Conservation (phyloP, 345 rosid genomes). For the Eucalyptus coolabah region DNA sequence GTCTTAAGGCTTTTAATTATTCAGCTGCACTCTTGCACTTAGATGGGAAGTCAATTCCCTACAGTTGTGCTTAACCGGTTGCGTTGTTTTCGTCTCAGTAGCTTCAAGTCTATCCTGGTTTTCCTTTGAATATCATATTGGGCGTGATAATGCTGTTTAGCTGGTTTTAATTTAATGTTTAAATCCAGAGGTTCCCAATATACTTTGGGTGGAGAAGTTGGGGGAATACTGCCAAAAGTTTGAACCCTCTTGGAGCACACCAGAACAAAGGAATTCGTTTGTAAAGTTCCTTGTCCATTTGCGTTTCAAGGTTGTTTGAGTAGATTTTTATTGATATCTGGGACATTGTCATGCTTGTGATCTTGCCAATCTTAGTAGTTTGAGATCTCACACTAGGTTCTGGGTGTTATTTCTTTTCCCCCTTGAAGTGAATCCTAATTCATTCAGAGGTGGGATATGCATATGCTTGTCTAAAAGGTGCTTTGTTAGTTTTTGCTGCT, state of each 20-base stretch:
- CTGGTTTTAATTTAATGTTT: not conserved
- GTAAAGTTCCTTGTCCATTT: not conserved
- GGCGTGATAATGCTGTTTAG: not conserved
- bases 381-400: not conserved
- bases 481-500: not conserved
- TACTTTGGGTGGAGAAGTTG: not conserved
- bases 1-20: not conserved
- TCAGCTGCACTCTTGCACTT: not conserved
- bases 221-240: not conserved
- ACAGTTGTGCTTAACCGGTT: not conserved
- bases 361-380: not conserved
- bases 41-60: not conserved
- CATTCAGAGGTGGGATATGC: not conserved
- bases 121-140: not conserved
- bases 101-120: not conserved
- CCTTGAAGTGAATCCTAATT: not conserved
- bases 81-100: not conserved
- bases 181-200: not conserved
- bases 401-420: not conserved
- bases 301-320: not conserved
- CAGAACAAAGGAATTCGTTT: not conserved
- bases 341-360: not conserved
- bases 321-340: not conserved
- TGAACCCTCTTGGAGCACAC: not conserved
- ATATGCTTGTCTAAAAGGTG: not conserved